Percentiles rank a stretch among this genome's conserved stretches.
Conservation (phyloP, 345 rosid genomes). For the Ceriops tagal region DNA sequence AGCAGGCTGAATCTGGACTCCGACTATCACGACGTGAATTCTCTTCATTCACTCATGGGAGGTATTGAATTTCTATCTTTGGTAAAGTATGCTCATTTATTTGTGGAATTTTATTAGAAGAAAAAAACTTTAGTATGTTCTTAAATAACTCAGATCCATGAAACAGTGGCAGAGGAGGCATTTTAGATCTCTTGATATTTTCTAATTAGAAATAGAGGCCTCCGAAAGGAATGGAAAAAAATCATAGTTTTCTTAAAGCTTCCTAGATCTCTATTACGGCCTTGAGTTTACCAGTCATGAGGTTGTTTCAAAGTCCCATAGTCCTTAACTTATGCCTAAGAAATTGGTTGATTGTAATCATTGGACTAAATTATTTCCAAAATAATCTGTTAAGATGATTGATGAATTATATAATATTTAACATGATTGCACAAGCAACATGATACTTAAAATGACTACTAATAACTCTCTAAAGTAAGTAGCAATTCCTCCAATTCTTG, state of each 20-base stretch:
- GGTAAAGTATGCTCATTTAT: background rate
- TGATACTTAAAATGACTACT: too few relatives aligned
- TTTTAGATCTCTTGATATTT: too few relatives aligned
- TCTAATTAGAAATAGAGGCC: background rate
- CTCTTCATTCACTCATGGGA: constrained; percentile 48
- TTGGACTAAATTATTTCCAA: background rate
- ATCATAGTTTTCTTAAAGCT: background rate
- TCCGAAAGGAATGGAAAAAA: background rate
- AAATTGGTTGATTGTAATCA: background rate
- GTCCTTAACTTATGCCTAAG: background rate
- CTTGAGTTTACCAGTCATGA: background rate
- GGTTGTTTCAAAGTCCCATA: too few relatives aligned
- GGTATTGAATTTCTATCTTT: constrained; percentile 25
- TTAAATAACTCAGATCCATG: too few relatives aligned
- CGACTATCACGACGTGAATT: constrained; percentile 68
- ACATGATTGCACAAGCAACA: too few relatives aligned
- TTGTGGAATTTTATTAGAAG: background rate
- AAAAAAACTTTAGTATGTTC: too few relatives aligned
- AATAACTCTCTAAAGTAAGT: too few relatives aligned
- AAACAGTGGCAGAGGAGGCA: too few relatives aligned
- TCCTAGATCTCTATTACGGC: background rate
- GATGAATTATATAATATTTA: too few relatives aligned
- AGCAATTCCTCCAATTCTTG: too few relatives aligned
- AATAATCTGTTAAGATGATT: too few relatives aligned
- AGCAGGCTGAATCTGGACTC: constrained; percentile 73